A percentile compares a stretch with the other conserved stretches of the same genome.
Evolutionary conservation across 2,329 filamentous ascomycete genomes (phyloP).

Genomic region (Aureobasidium sp.): DNA sequence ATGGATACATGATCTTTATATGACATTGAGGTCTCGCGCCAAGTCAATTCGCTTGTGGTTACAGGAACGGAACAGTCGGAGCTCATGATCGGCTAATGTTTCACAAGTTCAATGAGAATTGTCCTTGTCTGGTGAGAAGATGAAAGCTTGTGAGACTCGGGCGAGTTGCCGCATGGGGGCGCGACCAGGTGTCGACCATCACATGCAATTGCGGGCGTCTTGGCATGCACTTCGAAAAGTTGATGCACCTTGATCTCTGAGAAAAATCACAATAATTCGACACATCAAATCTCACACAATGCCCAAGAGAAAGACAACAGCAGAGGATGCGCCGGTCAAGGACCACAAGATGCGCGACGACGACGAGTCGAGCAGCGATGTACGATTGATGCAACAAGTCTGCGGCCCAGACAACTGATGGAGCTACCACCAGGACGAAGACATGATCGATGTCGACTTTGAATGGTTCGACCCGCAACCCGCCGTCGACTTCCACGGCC

Average conservation of each 20-base stretch:
- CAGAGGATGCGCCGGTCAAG: slow-evolving; percentile 37
- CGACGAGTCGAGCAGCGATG: slow-evolving; percentile 26
- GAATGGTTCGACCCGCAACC: slow-evolving; percentile 97
- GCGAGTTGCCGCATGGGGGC: not conserved
- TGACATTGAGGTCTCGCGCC: not conserved
- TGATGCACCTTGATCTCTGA: not conserved
- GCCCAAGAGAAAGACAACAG: slow-evolving; percentile 43
- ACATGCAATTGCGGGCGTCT: slow-evolving; percentile 5
- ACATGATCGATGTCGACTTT: slow-evolving; percentile 91
- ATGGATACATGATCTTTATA: not conserved
- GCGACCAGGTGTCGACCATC: not conserved
- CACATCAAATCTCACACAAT: slow-evolving; percentile 26
- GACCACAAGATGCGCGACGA: slow-evolving; percentile 33
- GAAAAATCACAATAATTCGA: not conserved
- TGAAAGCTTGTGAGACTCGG: not conserved
- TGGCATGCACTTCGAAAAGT: slow-evolving; percentile 2
- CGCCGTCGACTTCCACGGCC: slow-evolving; percentile 85
- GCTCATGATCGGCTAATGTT: not conserved
- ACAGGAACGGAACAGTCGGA: not conserved
- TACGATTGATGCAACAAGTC: not conserved
- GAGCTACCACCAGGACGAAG: slow-evolving; percentile 57
- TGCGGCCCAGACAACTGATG: not conserved
- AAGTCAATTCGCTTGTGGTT: not conserved
- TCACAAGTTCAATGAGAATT: not conserved
- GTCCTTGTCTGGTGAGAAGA: not conserved